Evolutionary conservation across 2,329 filamentous ascomycete genomes (phyloP).

Genomic region (Trichoderma atrobrunneum): DNA sequence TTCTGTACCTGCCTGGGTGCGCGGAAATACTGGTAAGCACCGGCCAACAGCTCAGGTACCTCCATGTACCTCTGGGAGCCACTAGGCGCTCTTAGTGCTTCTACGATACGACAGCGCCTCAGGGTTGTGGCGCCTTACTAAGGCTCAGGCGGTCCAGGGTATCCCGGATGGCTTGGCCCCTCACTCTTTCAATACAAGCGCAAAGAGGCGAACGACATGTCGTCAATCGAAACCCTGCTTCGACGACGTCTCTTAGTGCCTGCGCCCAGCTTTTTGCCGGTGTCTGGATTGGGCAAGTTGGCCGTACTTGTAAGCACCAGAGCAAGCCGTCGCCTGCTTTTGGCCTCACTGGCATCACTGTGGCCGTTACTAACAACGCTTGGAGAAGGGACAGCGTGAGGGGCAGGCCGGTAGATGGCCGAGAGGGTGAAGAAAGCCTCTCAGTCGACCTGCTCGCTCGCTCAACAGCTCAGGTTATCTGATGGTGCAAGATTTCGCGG

Average conservation of each 20-base stretch:
- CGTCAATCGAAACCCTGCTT: slow-evolving; percentile 9
- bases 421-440: background rate
- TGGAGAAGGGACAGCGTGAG: background rate
- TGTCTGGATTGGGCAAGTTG: slow-evolving; percentile 5
- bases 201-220: background rate
- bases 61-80: background rate
- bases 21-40: background rate
- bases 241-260: background rate
- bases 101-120: background rate
- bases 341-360: background rate
- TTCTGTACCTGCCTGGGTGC: background rate
- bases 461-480: background rate
- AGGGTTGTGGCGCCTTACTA: background rate
- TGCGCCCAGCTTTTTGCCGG: background rate
- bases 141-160: background rate
- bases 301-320: background rate
- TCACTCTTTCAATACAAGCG: background rate
- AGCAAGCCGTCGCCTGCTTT: background rate
- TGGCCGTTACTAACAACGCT: background rate
- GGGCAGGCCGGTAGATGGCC: background rate
- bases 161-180: background rate
- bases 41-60: background rate
- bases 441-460: background rate
- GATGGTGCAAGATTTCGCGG: background rate
- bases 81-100: background rate